Evolutionary conservation across 139 green algal species (phyloP), one percentile per base, ranked within the genome.

Genomic region (Tetraselmis striata): DNA sequence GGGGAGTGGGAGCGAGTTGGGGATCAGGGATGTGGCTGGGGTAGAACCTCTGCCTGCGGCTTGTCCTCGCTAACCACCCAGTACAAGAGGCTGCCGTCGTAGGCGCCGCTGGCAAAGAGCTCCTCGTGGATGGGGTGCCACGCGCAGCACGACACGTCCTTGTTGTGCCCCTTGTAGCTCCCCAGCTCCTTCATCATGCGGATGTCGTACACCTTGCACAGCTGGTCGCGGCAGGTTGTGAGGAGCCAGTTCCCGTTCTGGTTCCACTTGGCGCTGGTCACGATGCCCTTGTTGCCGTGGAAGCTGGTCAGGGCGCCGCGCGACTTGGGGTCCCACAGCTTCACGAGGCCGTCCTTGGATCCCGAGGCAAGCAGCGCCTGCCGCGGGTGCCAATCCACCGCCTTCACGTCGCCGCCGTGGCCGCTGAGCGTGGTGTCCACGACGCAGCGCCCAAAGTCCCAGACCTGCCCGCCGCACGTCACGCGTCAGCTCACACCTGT

Each of bases 111-210:
- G 23, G 88, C 90, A 79, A 98, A 95, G 29, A 97, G 83, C 77
- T 94, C 89, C 89, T 98, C 94, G 79, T 97, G 92, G 0, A 88
- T 11, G 18, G 95, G 94, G 89, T 99, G 96, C 96, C 96, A 99
- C 1, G 88, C 79, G 1, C 89, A 81, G 58, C 81, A 84, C 0
- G 87, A 94, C 32, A 99, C 92, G 30, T 98, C 96, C 1, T 87
- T 80, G 23, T 81, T 84, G 84, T 98, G 95, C 1, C 96, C 95
- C 45, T 83, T 77, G 86, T 91, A 96, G 1, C 81, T 91, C 24
- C 67, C 76, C 79, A 98, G 26, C 88, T 94, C 90, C 23, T 83
- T 76, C 85, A 90, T 87, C 32, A 85, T 93, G 78, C 93, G 89
- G 28, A 95, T 81, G 59, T 97, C 93, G 67, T 85, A 95, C 77